phyloP scores from a whole-genome alignment of 305 asterid species.

The Fraxinus xanthoxyloides region DNA sequence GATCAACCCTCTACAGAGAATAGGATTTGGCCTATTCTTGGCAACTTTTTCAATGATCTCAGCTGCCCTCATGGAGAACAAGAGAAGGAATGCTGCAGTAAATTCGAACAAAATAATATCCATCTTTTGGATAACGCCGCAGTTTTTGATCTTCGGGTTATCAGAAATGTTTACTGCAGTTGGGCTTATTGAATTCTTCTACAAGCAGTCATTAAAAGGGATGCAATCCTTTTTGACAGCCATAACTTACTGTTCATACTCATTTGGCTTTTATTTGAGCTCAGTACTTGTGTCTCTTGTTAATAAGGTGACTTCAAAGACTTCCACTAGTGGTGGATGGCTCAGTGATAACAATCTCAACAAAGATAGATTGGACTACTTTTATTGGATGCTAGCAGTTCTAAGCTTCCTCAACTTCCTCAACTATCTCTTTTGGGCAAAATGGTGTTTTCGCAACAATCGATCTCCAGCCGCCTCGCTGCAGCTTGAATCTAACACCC shows the following conservation, averaged over 20 bases:
- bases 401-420: constrained; percentile 70
- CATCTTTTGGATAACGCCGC: constrained; percentile 84
- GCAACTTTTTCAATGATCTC: constrained; percentile 82
- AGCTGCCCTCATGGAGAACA: constrained; percentile 73
- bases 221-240: constrained; percentile 74
- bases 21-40: constrained; percentile 73
- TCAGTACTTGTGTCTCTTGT: constrained; percentile 66
- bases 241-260: constrained; percentile 65
- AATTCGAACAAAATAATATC: constrained; percentile 29
- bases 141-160: constrained; percentile 65
- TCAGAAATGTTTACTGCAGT: constrained; percentile 89
- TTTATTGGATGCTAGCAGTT: constrained; percentile 69
- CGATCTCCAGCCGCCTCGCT: constrained; percentile 19
- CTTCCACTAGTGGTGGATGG: constrained; percentile 51
- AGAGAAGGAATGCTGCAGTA: constrained; percentile 41
- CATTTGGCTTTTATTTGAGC: constrained; percentile 77
- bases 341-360: constrained; percentile 61
- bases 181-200: constrained; percentile 79
- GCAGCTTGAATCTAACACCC: constrained; percentile 20
- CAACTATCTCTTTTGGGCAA: constrained; percentile 73
- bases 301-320: constrained; percentile 49
- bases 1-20: constrained; percentile 61
- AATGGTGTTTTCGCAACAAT: constrained; percentile 43
- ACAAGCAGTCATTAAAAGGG: constrained; percentile 62
- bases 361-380: constrained; percentile 70